Evolutionary conservation across 2,329 filamentous ascomycete genomes (phyloP).

Genomic region (Hawksworthiomyces lignivorus): DNA sequence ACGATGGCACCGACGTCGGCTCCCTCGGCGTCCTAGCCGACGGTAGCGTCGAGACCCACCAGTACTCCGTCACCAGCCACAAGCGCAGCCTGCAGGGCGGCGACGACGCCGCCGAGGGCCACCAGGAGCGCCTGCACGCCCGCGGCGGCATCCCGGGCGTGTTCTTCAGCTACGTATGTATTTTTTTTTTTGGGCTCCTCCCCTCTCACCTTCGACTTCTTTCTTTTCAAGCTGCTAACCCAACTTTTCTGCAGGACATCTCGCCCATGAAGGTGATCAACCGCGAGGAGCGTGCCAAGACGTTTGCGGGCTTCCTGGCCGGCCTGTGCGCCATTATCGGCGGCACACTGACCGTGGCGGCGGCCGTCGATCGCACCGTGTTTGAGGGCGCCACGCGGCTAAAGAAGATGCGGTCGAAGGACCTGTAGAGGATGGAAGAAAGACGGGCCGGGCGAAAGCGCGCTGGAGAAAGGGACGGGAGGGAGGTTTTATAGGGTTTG

Average conservation of each 20-base stretch:
- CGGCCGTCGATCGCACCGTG: constrained; percentile 80
- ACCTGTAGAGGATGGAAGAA: constrained; percentile 30
- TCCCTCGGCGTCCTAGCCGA: constrained; percentile 56
- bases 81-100: constrained; percentile 82
- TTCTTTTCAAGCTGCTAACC: too few species aligned
- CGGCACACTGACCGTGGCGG: constrained; percentile 90
- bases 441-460: too few species aligned
- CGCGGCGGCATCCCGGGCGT: constrained; percentile 90
- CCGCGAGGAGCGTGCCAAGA: constrained; percentile 81
- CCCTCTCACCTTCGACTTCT: neutral
- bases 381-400: constrained; percentile 82
- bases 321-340: constrained; percentile 92
- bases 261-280: constrained; percentile 99
- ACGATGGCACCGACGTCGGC: constrained; percentile 56
- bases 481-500: neutral
- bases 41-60: constrained; percentile 91
- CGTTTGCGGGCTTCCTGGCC: constrained; percentile 84
- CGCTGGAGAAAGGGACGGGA: neutral
- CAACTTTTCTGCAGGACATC: constrained; percentile 59
- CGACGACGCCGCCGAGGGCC: constrained; percentile 76
- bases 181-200: neutral
- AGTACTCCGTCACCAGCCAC: constrained; percentile 97
- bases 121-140: constrained; percentile 86
- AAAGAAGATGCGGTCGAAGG: constrained; percentile 74
- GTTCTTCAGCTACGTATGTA: constrained; percentile 83